phyloP scores from a whole-genome alignment of 139 green algal species.

The Coccomyxa sp. region DNA sequence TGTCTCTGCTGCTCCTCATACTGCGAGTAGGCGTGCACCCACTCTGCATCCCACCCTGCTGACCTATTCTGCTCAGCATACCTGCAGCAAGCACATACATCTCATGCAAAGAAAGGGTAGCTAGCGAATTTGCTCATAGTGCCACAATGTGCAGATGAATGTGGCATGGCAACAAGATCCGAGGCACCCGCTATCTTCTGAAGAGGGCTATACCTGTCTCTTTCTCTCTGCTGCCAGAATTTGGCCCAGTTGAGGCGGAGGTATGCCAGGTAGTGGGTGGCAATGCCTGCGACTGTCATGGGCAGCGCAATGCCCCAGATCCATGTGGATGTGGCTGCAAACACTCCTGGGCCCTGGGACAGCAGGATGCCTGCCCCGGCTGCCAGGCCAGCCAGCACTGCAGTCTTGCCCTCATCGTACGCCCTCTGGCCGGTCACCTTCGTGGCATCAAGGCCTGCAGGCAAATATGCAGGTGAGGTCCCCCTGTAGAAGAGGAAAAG shows the following conservation, averaged over 20 bases:
- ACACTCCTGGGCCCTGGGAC: background rate
- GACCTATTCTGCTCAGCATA: background rate
- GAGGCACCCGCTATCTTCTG: background rate
- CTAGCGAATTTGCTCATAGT: background rate
- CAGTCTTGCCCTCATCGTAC: slow-evolving; percentile 2
- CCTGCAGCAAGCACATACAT: background rate
- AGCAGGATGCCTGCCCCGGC: background rate
- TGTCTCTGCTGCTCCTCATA: background rate
- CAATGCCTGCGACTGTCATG: background rate
- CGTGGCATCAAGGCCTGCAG: background rate
- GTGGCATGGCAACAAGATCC: background rate
- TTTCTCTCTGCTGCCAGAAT: background rate
- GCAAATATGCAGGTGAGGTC: background rate
- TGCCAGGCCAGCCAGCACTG: background rate
- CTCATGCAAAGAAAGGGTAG: background rate
- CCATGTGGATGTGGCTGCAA: background rate
- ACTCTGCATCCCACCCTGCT: background rate
- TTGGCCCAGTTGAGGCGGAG: background rate
- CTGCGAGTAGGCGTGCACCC: background rate
- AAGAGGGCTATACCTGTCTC: background rate
- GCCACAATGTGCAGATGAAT: background rate
- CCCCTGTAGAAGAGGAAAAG: background rate
- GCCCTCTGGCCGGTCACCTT: background rate
- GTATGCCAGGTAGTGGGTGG: background rate
- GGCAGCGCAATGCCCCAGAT: background rate